Percentiles rank a stretch among this genome's conserved stretches.
These are phyloP conservation scores for Setaria italica DNA, from an alignment of 202 grass and related monocot genomes.

Conservation along the genomic window DNA sequence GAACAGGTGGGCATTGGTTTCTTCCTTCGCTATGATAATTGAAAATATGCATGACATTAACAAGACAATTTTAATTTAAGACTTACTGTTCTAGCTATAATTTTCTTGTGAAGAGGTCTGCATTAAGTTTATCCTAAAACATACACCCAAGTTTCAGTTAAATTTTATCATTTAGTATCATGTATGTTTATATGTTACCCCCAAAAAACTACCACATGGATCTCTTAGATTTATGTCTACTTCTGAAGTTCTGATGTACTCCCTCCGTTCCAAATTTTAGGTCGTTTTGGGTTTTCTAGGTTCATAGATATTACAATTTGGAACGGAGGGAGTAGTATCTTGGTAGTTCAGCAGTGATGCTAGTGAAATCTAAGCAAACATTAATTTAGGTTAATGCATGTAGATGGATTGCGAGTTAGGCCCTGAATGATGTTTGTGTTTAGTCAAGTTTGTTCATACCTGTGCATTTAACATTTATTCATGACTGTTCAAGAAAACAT, in stretches of 20 bases:
- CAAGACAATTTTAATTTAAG: background rate
- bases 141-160: background rate
- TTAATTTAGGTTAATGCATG: background rate
- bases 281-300: too few species aligned
- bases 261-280: too few species aligned
- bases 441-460: background rate
- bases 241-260: background rate
- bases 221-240: background rate
- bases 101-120: background rate
- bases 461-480: slow-evolving; percentile 7
- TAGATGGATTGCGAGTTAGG: background rate
- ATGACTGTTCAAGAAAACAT: background rate
- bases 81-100: background rate
- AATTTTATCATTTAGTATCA: background rate
- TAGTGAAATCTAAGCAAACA: background rate
- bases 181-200: background rate
- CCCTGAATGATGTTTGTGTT: slow-evolving; percentile 4
- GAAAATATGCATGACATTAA: background rate
- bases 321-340: background rate
- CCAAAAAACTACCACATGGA: background rate
- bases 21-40: slow-evolving; percentile 20
- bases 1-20: slow-evolving; percentile 56
- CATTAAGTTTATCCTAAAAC: too few species aligned
- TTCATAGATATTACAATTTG: too few species aligned
- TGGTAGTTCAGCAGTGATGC: background rate